Evolutionary conservation across 2,329 filamentous ascomycete species (phyloP), one percentile per base, ranked within the genome.

Genomic region (Fusarium sp.): DNA sequence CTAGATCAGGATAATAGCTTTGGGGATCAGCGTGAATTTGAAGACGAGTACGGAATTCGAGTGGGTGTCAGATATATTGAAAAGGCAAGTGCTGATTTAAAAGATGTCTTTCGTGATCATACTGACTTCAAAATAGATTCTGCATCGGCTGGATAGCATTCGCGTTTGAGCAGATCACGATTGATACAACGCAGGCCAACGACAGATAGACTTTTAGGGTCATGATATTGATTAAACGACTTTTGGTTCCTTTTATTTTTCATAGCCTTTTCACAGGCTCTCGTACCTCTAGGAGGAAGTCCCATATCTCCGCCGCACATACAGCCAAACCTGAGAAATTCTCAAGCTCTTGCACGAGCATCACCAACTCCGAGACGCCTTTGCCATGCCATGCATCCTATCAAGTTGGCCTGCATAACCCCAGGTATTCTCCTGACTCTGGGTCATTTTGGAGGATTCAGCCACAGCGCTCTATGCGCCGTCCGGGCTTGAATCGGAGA

Each of bases 351-450:
- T 74, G 71, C 71, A 75, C 73, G 69, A 74, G 72, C 69, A 75
- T 74, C 72, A 77, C 76, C 76, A 80, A 80, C 78, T 78, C 78
- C 78, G 74, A 79, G 77, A 80, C 78, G 78, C 78, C 78, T 74
- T 76, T 78, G 75, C 76, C 76, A 79, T 80, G 78, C 76, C 75
- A 80, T 79, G 77, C 76, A 75, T 75, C 73, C 74, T 71, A 73
- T 72, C 72, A 69, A 63, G 67, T 74, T 61, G 76, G 75, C 74
- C 66, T 74, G 73, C 76, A 73, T 73, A 74, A 70, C 71, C 75
- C 67, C 59, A 71, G 57, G 54, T 65, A 63, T 70, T 66, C 46
- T 54, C 61, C 60, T 71, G 55, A 52, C 31, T 54, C 71, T 68
- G 66, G 62, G 65, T 58, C 56, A 50, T 66, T 63, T 25, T 60